Base-by-base conservation (phyloP, 352 stramenopile genomes). In the Pythium apleroticum region DNA sequence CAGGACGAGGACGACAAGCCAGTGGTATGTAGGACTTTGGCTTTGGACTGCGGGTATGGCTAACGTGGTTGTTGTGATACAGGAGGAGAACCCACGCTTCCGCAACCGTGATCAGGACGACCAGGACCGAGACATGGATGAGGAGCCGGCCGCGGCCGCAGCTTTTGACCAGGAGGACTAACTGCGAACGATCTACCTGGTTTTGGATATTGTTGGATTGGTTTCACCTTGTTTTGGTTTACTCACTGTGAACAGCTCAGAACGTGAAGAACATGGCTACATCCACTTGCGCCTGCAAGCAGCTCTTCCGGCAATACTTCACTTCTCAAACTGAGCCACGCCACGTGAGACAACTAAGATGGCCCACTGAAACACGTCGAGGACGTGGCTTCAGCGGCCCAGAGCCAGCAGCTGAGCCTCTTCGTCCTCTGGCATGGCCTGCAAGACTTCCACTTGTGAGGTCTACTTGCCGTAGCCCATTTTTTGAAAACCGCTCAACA, bases 41-140 rank as follows among this genome's bases (percentile, higher is more conserved):
- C 22, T 39, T 59, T 12, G 49, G 35, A 62, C 17, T 15, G 41
- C 25, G 41, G 12, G 10, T 5, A 49, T 24, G 41, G 33, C 52
- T 55, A n/a, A 62, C 48, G 28, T 6, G 35, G 12, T 17, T 62
- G 53, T 49, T 55, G 45, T 41, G 22, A 54, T 74, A 57, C 60
- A 85, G 57, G 78, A 87, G 57, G 70, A 81, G 62, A 89, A 89
- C 69, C 80, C 77, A 35, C 78, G 80, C 5, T 89, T 89, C 75
- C 80, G 77, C 50, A 71, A 84, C 63, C 80, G 80, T 20, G 77
- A 86, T 33, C 30, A 72, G 17, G 74, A 84, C 20, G 64, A 67
- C 28, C 59, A 81, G 27, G 65, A 67, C 27, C 46, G 63, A 12
- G 60, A 74, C 24, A 46, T 64, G 22, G 65, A 79, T 8, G 49